Percentiles rank a stretch among this genome's conserved stretches.
Evolutionary conservation across 371 early-diverging fungal species (phyloP).

Genomic region (Lichtheimia hyalospora): DNA sequence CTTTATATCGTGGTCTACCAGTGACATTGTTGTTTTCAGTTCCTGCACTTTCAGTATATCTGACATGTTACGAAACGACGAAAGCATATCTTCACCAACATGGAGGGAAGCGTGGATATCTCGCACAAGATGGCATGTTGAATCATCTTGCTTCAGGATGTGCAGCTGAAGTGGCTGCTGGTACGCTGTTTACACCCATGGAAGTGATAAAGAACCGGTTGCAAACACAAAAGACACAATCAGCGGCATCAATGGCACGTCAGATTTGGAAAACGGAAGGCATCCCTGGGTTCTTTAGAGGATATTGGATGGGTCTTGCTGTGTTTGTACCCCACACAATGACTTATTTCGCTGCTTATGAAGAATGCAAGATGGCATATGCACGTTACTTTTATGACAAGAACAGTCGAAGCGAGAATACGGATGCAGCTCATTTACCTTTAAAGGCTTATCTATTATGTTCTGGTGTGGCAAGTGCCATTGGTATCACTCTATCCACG

Average conservation of each 20-base stretch:
- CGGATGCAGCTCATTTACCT: conserved; percentile 27
- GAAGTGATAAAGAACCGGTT: conserved; percentile 78
- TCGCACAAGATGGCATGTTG: conserved; percentile 11
- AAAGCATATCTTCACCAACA: conserved; percentile 43
- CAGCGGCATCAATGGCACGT: conserved; percentile 9
- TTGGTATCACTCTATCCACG: conserved; percentile 64
- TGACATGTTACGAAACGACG: conserved; percentile 68
- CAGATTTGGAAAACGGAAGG: conserved; percentile 61
- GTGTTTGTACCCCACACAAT: conserved; percentile 74
- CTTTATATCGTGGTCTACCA: conserved; percentile 65
- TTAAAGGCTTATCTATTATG: conserved; percentile 57
- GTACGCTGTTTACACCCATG: conserved; percentile 78
- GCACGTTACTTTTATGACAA: conserved; percentile 8
- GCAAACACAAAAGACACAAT: conserved; percentile 37
- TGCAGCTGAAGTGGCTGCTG: conserved; percentile 57
- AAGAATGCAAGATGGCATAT: conserved; percentile 62
- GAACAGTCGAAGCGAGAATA: conserved; percentile 2
- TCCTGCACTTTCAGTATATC: conserved; percentile 75
- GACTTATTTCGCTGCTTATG: conserved; percentile 77
- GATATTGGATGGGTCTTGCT: conserved; percentile 70
- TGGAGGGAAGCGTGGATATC: neutral
- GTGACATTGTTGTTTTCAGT: conserved; percentile 70
- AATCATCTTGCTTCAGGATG: conserved; percentile 57
- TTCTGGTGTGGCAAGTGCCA: conserved; percentile 59
- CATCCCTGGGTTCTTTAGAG: conserved; percentile 67